Percentiles rank a stretch among this genome's conserved stretches.
phyloP scores from a whole-genome alignment of 768 basidiomycete genomes.

The Suillus occidentalis region DNA sequence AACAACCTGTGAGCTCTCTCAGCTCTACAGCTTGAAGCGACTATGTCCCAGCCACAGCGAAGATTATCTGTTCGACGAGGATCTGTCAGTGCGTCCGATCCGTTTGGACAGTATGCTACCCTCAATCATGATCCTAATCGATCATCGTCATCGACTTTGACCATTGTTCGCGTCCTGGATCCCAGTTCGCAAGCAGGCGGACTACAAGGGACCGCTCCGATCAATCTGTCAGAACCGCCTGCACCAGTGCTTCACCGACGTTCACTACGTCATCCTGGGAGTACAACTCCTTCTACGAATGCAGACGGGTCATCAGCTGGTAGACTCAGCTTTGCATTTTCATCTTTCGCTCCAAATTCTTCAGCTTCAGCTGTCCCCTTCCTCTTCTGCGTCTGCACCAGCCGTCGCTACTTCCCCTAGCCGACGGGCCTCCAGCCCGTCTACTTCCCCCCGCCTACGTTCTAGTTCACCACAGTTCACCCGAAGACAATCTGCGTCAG shows the following conservation, averaged over 20 bases:
- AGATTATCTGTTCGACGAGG: constrained; percentile 61
- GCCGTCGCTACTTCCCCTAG: constrained; percentile 31
- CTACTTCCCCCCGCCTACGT: constrained; percentile 45
- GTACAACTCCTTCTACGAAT: constrained; percentile 27
- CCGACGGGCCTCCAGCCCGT: constrained; percentile 35
- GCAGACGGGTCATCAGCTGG: constrained; percentile 20
- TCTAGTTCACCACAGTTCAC: constrained; percentile 42
- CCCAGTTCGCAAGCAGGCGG: constrained; percentile 21
- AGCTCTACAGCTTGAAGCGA: neutral
- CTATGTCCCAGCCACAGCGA: constrained; percentile 22
- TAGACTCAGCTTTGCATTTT: constrained; percentile 64
- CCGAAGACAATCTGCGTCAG: constrained; percentile 32
- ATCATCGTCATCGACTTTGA: constrained; percentile 61
- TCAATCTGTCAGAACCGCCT: constrained; percentile 28
- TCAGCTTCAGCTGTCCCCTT: constrained; percentile 18
- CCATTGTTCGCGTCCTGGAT: constrained; percentile 68
- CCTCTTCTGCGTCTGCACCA: constrained; percentile 20
- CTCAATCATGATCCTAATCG: constrained; percentile 54
- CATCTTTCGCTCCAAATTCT: constrained; percentile 49
- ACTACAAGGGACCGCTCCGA: neutral
- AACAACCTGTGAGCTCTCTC: neutral
- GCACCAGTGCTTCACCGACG: constrained; percentile 29
- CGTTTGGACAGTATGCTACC: constrained; percentile 55
- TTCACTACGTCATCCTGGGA: constrained; percentile 32
- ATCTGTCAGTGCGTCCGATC: constrained; percentile 68